Conservation (phyloP, 805 yeast genomes). For the Ogataea trehalophila region DNA sequence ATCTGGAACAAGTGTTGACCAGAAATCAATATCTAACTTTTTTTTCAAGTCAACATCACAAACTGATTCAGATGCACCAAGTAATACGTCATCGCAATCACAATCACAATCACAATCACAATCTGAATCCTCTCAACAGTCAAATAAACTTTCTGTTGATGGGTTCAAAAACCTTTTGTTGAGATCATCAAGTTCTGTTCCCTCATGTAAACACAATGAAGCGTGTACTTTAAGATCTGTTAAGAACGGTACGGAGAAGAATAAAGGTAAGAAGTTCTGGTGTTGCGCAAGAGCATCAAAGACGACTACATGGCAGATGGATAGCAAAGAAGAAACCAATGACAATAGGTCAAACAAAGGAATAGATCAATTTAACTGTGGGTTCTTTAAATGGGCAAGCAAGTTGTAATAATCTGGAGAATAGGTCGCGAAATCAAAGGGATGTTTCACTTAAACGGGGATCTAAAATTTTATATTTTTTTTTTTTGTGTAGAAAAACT, state of each 20-base stretch:
- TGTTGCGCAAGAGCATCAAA: slow-evolving; percentile 37
- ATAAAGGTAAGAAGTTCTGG: slow-evolving; percentile 52
- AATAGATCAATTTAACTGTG: slow-evolving; percentile 38
- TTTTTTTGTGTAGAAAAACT: not conserved
- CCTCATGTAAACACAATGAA: slow-evolving; percentile 44
- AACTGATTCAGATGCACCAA: not conserved
- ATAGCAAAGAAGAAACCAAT: not conserved
- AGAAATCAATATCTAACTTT: slow-evolving; percentile 22
- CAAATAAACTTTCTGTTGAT: slow-evolving; percentile 8
- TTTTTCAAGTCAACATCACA: slow-evolving; percentile 14
- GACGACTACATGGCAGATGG: slow-evolving; percentile 26
- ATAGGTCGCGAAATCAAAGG: not conserved
- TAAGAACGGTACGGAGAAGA: slow-evolving; percentile 31
- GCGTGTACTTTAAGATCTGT: slow-evolving; percentile 44
- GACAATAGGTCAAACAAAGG: slow-evolving; percentile 3
- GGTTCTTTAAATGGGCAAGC: slow-evolving; percentile 49
- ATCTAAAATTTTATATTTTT: not conserved
- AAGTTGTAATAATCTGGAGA: slow-evolving; percentile 5
- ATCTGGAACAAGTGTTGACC: not conserved
- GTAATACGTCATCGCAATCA: not conserved
- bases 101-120: too few relatives aligned
- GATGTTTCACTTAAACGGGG: not conserved
- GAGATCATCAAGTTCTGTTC: slow-evolving; percentile 21
- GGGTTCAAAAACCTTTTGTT: slow-evolving; percentile 21
- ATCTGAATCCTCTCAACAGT: not conserved